Evolutionary conservation across 1,139 yeast species (phyloP), one percentile per base, ranked within the genome.

Genomic region (Nakaseomyces sp.): DNA sequence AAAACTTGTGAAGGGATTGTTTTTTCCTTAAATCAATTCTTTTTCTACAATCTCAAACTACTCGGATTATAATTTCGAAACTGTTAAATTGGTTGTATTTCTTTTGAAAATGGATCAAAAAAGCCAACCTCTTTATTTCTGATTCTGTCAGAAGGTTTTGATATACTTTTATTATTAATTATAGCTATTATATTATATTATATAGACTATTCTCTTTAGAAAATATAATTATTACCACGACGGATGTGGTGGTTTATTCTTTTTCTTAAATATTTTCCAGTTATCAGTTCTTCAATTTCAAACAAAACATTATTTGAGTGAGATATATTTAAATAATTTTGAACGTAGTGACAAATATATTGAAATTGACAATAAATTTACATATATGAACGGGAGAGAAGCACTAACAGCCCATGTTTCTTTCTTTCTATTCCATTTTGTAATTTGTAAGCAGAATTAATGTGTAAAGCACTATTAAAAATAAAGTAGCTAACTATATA

Each of bases 1-100:
- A 53, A 59, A 50, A 56, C 48, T 57, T 62, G 53, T 62, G 60
- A 61, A 33, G 13, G 4, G 5, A 8, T 30, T n/a, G n/a, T n/a
- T n/a, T n/a, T 30, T 15, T n/a, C 15, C 13, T 12, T 13, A 13
- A 16, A 5, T 8, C 19, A 30, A 2, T n/a, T n/a, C 12, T 5
- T 30, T 30, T 30, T 30, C 13, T 30, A 15, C 12, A 30, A 15
- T 30, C 5, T 30, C 15, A 30, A 13, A 30, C n/a, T 13, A 30
- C 15, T 26, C 29, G 29, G 29, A 26, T 26, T 26, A 8, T 22
- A 22, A 22, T 22, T 22, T n/a, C n/a, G n/a, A n/a, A n/a, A n/a
- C n/a, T n/a, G n/a, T n/a, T n/a, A n/a, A n/a, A n/a, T n/a, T n/a
- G n/a, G n/a, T n/a, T n/a, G n/a, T n/a, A n/a, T n/a, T n/a, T n/a